Percentiles rank a stretch among this genome's conserved stretches.
phyloP scores from a whole-genome alignment of 1,284 basidiomycete species.

The Cutaneotrichosporon spelunceum region DNA sequence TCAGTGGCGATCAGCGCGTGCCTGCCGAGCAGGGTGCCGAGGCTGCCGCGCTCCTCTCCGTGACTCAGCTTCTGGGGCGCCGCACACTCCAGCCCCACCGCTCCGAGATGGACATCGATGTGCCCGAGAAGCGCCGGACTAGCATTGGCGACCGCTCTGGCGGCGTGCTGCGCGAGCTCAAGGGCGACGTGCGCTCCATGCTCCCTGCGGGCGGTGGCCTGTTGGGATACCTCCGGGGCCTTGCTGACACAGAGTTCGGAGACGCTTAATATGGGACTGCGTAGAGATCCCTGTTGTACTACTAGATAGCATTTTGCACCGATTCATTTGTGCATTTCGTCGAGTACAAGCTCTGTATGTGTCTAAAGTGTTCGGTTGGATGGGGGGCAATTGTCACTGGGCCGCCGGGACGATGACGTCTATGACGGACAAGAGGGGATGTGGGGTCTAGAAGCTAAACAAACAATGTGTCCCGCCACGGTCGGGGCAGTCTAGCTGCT shows the following conservation, averaged over 20 bases:
- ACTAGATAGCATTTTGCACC: neutral
- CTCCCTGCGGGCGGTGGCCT: constrained; percentile 57
- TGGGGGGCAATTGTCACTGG: neutral
- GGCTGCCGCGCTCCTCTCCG: constrained; percentile 44
- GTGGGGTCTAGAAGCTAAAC: neutral
- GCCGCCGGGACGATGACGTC: neutral
- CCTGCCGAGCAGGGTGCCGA: constrained; percentile 46
- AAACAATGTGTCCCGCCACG: neutral
- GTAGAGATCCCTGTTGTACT: neutral
- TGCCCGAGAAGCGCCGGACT: constrained; percentile 37
- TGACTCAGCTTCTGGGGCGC: constrained; percentile 57
- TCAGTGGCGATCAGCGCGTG: constrained; percentile 59
- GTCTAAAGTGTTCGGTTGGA: neutral
- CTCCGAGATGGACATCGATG: constrained; percentile 43
- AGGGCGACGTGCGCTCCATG: constrained; percentile 64
- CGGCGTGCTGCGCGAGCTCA: constrained; percentile 61
- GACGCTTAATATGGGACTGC: neutral
- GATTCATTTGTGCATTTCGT: neutral
- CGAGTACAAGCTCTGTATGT: neutral
- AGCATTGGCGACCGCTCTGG: constrained; percentile 7
- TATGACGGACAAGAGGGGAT: neutral
- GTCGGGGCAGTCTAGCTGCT: neutral
- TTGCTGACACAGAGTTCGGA: constrained; percentile 55
- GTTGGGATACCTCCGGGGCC: constrained; percentile 57
- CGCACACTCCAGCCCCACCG: constrained; percentile 51